phyloP scores from a whole-genome alignment of 2,329 filamentous ascomycete species.

The Emericellopsis cladophorae region DNA sequence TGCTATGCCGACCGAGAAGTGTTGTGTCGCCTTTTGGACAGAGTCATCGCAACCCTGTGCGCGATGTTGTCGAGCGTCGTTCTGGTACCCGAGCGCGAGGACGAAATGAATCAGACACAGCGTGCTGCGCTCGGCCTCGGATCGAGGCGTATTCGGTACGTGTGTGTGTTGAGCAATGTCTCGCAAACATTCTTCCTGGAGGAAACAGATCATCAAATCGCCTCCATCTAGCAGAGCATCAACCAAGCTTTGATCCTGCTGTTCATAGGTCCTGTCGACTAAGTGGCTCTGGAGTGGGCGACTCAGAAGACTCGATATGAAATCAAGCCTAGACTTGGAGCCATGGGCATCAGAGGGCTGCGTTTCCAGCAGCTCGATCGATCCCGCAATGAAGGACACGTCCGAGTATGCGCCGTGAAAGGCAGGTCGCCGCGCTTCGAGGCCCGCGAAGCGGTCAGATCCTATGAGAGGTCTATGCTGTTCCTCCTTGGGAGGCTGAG shows the following conservation, averaged over 20 bases:
- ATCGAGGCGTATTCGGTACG: too few relatives aligned
- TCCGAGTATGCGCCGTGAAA: constrained; percentile 4
- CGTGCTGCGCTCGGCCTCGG: too few relatives aligned
- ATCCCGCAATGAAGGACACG: constrained; percentile 1
- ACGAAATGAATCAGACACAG: too few relatives aligned
- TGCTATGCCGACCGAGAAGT: too few relatives aligned
- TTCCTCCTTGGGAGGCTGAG: too few relatives aligned
- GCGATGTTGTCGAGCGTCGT: too few relatives aligned
- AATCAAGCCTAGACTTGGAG: neutral
- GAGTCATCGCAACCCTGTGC: too few relatives aligned
- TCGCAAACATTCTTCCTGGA: neutral
- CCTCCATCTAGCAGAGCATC: neutral
- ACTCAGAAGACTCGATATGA: neutral
- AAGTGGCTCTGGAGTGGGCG: neutral
- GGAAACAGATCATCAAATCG: neutral
- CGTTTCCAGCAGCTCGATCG: constrained; percentile 1
- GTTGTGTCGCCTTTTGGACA: too few relatives aligned
- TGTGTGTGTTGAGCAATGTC: neutral
- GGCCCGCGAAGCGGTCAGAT: neutral
- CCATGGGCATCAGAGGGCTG: neutral
- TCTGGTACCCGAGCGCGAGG: too few relatives aligned
- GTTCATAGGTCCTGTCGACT: too few relatives aligned
- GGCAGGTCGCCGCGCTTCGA: too few relatives aligned
- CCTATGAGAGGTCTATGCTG: neutral
- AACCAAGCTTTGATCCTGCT: too few relatives aligned